A percentile compares a stretch with the other conserved stretches of the same genome.
phyloP scores from a whole-genome alignment of 192 early-diverging fungal genomes.

The Podila epigama region DNA sequence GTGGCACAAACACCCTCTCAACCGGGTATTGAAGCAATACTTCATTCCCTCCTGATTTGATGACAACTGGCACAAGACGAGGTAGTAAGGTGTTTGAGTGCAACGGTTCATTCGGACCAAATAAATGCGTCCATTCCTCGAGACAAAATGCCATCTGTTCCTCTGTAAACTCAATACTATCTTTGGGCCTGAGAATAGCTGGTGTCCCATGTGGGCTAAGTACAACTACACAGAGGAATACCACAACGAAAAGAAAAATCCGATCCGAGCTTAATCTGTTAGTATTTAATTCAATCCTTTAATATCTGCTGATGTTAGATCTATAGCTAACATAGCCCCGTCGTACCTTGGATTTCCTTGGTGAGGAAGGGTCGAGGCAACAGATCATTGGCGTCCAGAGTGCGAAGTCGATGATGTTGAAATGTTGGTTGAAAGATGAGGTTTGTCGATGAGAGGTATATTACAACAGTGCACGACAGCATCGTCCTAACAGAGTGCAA shows the following conservation, averaged over 20 bases:
- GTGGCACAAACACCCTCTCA: slow-evolving; percentile 37
- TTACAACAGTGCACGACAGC: slow-evolving; percentile 38
- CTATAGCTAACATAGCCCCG: background rate
- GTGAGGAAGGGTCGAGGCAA: slow-evolving; percentile 3
- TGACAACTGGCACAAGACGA: slow-evolving; percentile 25
- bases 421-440: slow-evolving; percentile 42
- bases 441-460: slow-evolving; percentile 38
- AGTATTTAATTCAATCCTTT: background rate
- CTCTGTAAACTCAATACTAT: slow-evolving; percentile 24
- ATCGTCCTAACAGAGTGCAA: slow-evolving; percentile 46
- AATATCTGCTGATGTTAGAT: no score
- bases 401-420: slow-evolving; percentile 43
- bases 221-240: slow-evolving; percentile 16
- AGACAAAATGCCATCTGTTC: slow-evolving; percentile 26
- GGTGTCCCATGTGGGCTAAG: slow-evolving; percentile 43
- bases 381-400: slow-evolving; percentile 15
- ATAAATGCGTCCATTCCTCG: slow-evolving; percentile 22
- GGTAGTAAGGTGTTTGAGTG: slow-evolving; percentile 5
- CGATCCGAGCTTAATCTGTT: no score
- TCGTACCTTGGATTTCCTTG: slow-evolving; percentile 19
- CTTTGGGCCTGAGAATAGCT: slow-evolving; percentile 12
- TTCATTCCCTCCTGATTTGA: slow-evolving; percentile 20
- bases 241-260: background rate
- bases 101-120: slow-evolving; percentile 26
- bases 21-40: slow-evolving; percentile 33